Percentiles rank a stretch among this genome's conserved stretches.
Conservation (phyloP, 2,329 filamentous ascomycete species). For the Thyridium curvatum region DNA sequence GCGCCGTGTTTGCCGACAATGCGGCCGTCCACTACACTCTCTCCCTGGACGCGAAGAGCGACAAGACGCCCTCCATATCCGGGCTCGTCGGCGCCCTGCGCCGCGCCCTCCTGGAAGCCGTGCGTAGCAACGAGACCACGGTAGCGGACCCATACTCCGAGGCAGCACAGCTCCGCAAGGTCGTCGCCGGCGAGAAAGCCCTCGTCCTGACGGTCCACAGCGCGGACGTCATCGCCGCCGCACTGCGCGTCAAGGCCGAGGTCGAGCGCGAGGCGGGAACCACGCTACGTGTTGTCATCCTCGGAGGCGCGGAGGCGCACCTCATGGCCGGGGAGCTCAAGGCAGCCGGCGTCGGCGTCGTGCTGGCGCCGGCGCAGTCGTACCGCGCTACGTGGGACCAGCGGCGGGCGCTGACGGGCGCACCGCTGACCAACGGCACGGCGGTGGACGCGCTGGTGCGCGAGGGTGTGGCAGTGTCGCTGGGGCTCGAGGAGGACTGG, state of each 20-base stretch:
- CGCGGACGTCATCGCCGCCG: constrained; percentile 54
- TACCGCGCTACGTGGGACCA: constrained; percentile 53
- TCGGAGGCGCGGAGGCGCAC: constrained; percentile 58
- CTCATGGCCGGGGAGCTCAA: constrained; percentile 54
- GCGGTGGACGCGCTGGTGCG: constrained; percentile 49
- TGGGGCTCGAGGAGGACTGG: constrained; percentile 58
- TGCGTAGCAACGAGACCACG: constrained; percentile 25
- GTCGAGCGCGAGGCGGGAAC: constrained; percentile 35
- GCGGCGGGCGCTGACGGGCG: constrained; percentile 54
- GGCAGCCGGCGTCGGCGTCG: constrained; percentile 48
- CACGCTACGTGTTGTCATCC: constrained; percentile 45
- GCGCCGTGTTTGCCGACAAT: constrained; percentile 47
- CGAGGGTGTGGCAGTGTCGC: constrained; percentile 51
- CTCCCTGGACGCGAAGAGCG: constrained; percentile 35
- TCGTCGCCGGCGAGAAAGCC: constrained; percentile 45
- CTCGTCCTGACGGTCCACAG: constrained; percentile 55
- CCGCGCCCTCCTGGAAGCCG: constrained; percentile 46
- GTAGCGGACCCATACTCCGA: constrained; percentile 37
- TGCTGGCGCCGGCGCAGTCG: constrained; percentile 53
- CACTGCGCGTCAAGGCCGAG: constrained; percentile 51
- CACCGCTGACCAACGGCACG: constrained; percentile 61
- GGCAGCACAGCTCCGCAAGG: constrained; percentile 42
- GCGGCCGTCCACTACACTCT: constrained; percentile 55
- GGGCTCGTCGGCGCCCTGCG: constrained; percentile 45
- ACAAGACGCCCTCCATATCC: constrained; percentile 43